Percentiles rank a stretch among this genome's conserved stretches.
phyloP scores from a whole-genome alignment of 805 yeast species.

The Yarrowia porcina region DNA sequence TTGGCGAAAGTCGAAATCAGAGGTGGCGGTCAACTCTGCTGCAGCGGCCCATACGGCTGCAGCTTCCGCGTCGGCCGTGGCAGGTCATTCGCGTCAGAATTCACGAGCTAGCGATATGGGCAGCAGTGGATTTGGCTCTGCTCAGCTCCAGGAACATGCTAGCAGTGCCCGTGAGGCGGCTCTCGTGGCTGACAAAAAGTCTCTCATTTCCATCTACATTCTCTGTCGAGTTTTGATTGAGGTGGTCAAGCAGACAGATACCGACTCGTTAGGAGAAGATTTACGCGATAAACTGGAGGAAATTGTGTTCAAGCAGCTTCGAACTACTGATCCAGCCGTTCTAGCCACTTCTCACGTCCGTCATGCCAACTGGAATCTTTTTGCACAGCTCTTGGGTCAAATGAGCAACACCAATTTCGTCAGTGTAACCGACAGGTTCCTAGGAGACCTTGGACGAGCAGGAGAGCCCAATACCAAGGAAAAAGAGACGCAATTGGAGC shows the following conservation, averaged over 20 bases:
- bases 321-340: constrained; percentile 76
- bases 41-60: constrained; percentile 48
- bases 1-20: constrained; percentile 94
- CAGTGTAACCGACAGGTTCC: constrained; percentile 88
- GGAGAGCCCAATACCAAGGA: constrained; percentile 52
- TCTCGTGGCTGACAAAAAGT: constrained; percentile 80
- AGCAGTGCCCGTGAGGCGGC: constrained; percentile 48
- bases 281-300: constrained; percentile 83
- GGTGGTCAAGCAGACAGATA: constrained; percentile 81
- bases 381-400: constrained; percentile 83
- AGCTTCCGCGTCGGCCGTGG: constrained; percentile 35
- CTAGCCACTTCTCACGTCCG: constrained; percentile 68
- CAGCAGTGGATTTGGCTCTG: constrained; percentile 1
- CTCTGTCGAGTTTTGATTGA: constrained; percentile 89
- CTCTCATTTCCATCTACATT: constrained; percentile 80
- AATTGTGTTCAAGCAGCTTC: constrained; percentile 83
- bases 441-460: constrained; percentile 84
- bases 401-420: constrained; percentile 83
- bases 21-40: constrained; percentile 66
- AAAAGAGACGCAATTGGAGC: constrained; percentile 60
- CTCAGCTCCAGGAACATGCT: constrained; percentile 21
- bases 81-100: constrained; percentile 5
- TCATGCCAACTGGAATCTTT: constrained; percentile 89
- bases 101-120: constrained; percentile 14
- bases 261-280: constrained; percentile 70